Evolutionary conservation across 306 rosid species (phyloP), one percentile per base, ranked within the genome.

Genomic region (Trifolium fragiferum): DNA sequence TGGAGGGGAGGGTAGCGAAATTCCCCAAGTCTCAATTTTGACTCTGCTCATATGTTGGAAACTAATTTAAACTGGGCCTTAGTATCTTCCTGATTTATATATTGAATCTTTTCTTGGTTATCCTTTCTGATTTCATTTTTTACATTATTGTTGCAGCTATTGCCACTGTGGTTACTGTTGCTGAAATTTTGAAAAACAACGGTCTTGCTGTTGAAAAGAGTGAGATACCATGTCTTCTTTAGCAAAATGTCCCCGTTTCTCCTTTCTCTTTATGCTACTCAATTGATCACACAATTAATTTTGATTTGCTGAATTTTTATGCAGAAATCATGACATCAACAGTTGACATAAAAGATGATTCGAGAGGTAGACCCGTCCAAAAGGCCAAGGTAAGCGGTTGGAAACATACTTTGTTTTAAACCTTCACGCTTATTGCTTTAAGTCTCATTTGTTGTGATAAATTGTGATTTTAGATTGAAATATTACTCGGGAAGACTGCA

Each of bases 171-270:
- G 96, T 88, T 13, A 87, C 93, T 11, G 84, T 88, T 74, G 92
- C 96, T 71, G 96, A 90, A 82, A 90, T 90, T 41, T 75, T 90
- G 84, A 90, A 90, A 81, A 89, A 90, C 78, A 88, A 87, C 19
- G 96, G 90, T 23, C 83, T 90, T 68, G 96, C 96, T 55, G 79
- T 89, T 57, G 96, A 90, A 76, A 88, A 89, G 86, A 90, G 96
- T 90, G 46, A 73, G 88, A 68, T 58, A 46, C 73, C 47, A 40
- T 43, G 3, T 30, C 46, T 10, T 47, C n/a, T 9, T 35, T 4
- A 5, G 16, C 44, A 64, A 79, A 67, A 18, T 43, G 27, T 61
- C 19, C 61, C 44, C 44, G 21, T 35, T n/a, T 41, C 25, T 35
- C 57, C 8, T 20, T 73, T 51, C 19, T 57, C 25, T 50, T 69